Conservation (phyloP, 768 basidiomycete genomes). For the Leucosporidium scottii region DNA sequence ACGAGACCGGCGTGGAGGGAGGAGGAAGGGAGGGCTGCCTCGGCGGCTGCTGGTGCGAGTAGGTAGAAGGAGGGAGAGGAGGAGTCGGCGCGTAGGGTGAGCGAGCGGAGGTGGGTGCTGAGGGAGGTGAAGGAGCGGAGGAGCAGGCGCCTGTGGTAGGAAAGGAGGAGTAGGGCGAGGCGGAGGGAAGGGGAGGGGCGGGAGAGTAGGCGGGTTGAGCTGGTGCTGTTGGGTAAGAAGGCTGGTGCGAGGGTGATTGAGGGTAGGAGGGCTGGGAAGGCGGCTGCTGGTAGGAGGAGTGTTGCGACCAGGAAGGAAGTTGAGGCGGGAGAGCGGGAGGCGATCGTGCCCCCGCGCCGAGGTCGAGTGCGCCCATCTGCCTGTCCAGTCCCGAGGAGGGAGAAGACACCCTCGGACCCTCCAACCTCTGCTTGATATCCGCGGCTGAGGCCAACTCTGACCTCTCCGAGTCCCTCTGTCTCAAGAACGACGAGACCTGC, state of each 20-base stretch:
- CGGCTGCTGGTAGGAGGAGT: no score
- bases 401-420: conserved; percentile 41
- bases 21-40: conserved; percentile 11
- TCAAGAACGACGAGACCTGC: conserved; percentile 58
- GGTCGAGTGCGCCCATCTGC: conserved; percentile 42
- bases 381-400: conserved; percentile 16
- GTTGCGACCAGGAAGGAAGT: not conserved
- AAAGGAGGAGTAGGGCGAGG: no score
- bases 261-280: not conserved
- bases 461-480: conserved; percentile 61
- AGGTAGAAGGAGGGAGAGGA: not conserved
- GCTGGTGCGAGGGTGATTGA: no score
- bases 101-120: not conserved
- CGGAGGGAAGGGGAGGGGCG: no score
- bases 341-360: conserved; percentile 7
- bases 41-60: not conserved
- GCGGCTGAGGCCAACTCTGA: conserved; percentile 60
- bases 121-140: not conserved
- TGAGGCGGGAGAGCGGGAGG: not conserved
- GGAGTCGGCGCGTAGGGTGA: not conserved
- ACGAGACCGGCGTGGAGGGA: conserved; percentile 12
- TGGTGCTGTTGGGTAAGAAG: not conserved
- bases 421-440: conserved; percentile 63
- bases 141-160: not conserved
- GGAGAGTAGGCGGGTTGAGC: no score